Evolutionary conservation across 176 grass and related monocot species (phyloP), one percentile per base, ranked within the genome.

Genomic region (Phyllostachys edulis): DNA sequence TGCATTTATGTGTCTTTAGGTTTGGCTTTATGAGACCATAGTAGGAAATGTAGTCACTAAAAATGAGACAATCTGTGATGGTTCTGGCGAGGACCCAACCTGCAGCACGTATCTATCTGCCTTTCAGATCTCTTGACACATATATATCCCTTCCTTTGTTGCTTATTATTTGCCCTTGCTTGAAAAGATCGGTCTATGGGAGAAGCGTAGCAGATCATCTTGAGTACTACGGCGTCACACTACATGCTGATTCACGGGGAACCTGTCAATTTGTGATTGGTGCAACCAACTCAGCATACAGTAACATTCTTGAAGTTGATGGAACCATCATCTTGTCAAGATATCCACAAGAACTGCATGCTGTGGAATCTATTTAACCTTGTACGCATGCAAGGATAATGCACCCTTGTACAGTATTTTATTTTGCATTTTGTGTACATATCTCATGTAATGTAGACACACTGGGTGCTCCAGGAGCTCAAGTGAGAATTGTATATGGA

Each of bases 141-240:
- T 79, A 59, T 85, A 41, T 76, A 4, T 62, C 45, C 18, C 55
- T 50, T 66, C 29, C 0, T 54, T 4, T 79, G 55, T 61, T 37
- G 17, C 62, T 90, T 74, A 87, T 17, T 54, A 18, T 37, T 85
- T 78, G 29, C 39, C 81, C 24, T 91, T 85, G 14, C 56, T 84
- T 88, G 45, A 70, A 88, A 64, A 93, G 92, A 80, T 94, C 94
- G 40, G 94, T 97, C 61, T 90, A 90, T 17, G 94, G 92, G 40
- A 97, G 80, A 66, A 97, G 94, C 23, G 80, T 97, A 68, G 34
- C 90, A 72, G 92, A 97, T 85, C 94, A 97, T 90, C 82, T 90
- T 9, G 81, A 90, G 57, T 97, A 94, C 68, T 97, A 97, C 5
- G 92, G 80, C 9, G 76, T 97, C 39, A 83, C 76, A 37, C 76